Conservation (phyloP, 1,284 basidiomycete species). For the Cronartium ribicola region DNA sequence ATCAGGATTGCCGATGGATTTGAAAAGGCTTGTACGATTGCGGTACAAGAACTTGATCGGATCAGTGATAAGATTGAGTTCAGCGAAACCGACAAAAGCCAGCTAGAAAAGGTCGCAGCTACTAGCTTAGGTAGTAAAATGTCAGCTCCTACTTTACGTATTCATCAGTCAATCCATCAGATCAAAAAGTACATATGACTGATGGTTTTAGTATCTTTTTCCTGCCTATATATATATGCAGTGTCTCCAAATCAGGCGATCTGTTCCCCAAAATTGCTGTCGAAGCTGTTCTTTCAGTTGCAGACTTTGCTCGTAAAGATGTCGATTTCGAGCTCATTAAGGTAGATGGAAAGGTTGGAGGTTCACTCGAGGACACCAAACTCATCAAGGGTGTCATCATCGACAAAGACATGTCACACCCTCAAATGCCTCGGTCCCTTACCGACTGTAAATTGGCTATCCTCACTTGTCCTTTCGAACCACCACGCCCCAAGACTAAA, state of each 20-base stretch:
- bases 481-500: slow-evolving; percentile 97
- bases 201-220: neutral
- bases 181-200: neutral
- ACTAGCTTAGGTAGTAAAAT: slow-evolving; percentile 97
- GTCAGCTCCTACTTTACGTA: slow-evolving; percentile 55
- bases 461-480: slow-evolving; percentile 97
- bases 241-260: slow-evolving; percentile 90
- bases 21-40: slow-evolving; percentile 85
- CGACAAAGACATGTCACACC: slow-evolving; percentile 99
- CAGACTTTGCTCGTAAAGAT: slow-evolving; percentile 88
- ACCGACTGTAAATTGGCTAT: slow-evolving; percentile 89
- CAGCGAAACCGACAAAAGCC: slow-evolving; percentile 72
- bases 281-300: slow-evolving; percentile 90
- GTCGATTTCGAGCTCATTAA: slow-evolving; percentile 99
- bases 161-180: neutral
- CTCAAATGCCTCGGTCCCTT: slow-evolving; percentile 89
- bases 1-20: slow-evolving; percentile 98
- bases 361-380: slow-evolving; percentile 86
- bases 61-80: slow-evolving; percentile 90
- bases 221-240: slow-evolving; percentile 50
- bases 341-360: slow-evolving; percentile 97
- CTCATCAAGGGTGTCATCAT: slow-evolving; percentile 93
- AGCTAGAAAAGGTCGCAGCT: slow-evolving; percentile 88
- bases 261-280: slow-evolving; percentile 98
- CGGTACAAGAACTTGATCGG: slow-evolving; percentile 80